phyloP scores from a whole-genome alignment of 257 asterid species.

The Knoxia roxburghii region DNA sequence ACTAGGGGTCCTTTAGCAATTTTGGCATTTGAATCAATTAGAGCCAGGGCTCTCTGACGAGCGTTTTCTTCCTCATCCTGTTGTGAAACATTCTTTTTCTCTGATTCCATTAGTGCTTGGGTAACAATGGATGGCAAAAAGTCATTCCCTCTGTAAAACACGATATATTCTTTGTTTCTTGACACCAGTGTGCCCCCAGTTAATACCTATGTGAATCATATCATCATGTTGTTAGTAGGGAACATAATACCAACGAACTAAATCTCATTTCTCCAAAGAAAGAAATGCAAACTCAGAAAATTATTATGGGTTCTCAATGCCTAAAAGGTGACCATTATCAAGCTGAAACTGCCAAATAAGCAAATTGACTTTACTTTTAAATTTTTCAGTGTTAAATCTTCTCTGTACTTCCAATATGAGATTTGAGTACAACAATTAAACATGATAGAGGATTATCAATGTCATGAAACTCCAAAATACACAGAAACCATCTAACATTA shows the following conservation, averaged over 20 bases:
- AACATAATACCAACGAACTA: background rate
- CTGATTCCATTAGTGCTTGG: slow-evolving; percentile 56
- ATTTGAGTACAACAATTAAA: background rate
- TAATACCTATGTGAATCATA: slow-evolving; percentile 49
- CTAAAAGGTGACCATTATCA: background rate
- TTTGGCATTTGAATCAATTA: slow-evolving; percentile 30
- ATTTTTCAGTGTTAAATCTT: no score
- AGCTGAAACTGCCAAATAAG: background rate
- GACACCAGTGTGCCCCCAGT: slow-evolving; percentile 91
- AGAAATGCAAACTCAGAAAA: background rate
- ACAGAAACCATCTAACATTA: background rate
- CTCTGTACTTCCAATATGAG: background rate
- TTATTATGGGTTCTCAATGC: background rate
- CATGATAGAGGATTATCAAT: background rate
- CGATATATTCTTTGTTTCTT: slow-evolving; percentile 86
- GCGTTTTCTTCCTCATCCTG: slow-evolving; percentile 87
- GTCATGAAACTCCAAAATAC: background rate
- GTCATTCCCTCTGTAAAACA: slow-evolving; percentile 87
- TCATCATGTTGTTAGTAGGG: background rate
- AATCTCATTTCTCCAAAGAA: no score
- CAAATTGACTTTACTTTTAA: background rate
- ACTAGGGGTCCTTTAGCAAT: slow-evolving; percentile 46
- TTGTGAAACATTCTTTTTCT: slow-evolving; percentile 38
- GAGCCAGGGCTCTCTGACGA: slow-evolving; percentile 49
- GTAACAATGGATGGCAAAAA: slow-evolving; percentile 64